These are phyloP conservation scores for Mucor piriformis DNA, from an alignment of 371 early-diverging fungal genomes.

Conservation along the genomic window DNA sequence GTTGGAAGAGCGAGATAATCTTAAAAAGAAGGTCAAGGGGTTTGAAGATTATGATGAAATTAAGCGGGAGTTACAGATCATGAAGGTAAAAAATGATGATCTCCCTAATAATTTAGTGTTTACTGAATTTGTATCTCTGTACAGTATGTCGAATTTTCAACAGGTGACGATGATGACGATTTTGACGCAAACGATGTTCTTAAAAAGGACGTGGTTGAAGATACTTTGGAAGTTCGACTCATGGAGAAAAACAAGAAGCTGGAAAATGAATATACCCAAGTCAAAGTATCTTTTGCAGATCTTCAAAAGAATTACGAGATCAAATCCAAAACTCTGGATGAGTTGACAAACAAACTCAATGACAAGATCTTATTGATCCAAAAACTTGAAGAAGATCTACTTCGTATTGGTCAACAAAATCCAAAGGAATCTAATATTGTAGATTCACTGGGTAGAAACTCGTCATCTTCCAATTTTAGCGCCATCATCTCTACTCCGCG, in stretches of 20 bases:
- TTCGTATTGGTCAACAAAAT: conserved; percentile 47
- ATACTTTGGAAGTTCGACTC: conserved; percentile 72
- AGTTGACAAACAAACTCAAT: conserved; percentile 36
- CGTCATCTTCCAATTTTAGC: conserved; percentile 12
- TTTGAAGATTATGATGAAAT: conserved; percentile 84
- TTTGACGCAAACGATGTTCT: conserved; percentile 49
- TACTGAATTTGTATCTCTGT: not conserved
- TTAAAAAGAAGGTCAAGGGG: conserved; percentile 52
- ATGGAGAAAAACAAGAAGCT: conserved; percentile 85
- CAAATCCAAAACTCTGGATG: conserved; percentile 29
- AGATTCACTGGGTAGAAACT: conserved; percentile 21
- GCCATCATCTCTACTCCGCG: conserved; percentile 13
- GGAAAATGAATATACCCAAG: conserved; percentile 72
- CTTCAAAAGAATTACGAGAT: conserved; percentile 38
- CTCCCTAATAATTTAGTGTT: not conserved
- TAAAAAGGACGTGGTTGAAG: conserved; percentile 29
- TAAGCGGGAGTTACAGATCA: conserved; percentile 81
- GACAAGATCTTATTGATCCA: conserved; percentile 64
- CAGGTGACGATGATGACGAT: conserved; percentile 50
- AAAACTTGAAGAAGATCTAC: conserved; percentile 75
- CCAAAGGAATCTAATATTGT: conserved; percentile 6
- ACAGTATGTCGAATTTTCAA: conserved; percentile 55
- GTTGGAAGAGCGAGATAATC: conserved; percentile 54
- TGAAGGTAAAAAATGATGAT: conserved; percentile 60
- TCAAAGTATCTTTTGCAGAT: conserved; percentile 60